Conservation (phyloP, 192 early-diverging fungal species). For the Coemansia sp. region DNA sequence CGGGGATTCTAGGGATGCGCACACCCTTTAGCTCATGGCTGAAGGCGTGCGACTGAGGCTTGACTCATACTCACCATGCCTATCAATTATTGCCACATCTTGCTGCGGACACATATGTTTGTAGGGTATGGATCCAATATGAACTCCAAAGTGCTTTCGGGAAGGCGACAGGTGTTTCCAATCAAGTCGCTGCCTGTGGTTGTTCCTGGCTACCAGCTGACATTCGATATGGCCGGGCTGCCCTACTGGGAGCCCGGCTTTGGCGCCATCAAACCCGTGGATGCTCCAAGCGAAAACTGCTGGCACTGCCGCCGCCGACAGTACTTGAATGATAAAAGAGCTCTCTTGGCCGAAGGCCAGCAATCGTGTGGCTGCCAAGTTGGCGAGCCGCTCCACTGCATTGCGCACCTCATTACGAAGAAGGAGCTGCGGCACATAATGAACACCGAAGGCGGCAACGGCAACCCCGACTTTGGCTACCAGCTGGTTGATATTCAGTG, state of each 20-base stretch:
- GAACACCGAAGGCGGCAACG: conserved; percentile 46
- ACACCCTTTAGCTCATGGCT: too few species aligned
- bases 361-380: conserved; percentile 10
- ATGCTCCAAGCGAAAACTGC: background rate
- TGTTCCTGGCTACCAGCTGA: conserved; percentile 40
- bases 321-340: background rate
- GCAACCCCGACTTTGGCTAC: conserved; percentile 45
- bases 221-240: conserved; percentile 44
- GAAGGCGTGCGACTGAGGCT: background rate
- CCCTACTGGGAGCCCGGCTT: conserved; percentile 51
- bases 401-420: conserved; percentile 38
- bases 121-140: conserved; percentile 49
- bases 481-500: conserved; percentile 26
- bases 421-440: conserved; percentile 38
- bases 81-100: background rate
- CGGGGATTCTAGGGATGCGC: too few species aligned
- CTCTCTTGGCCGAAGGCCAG: background rate
- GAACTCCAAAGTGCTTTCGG: conserved; percentile 45
- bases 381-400: conserved; percentile 32
- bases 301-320: background rate
- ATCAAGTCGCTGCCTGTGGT: conserved; percentile 26
- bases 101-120: too few species aligned
- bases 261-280: conserved; percentile 26
- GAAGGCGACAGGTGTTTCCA: conserved; percentile 42
- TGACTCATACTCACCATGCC: background rate